Evolutionary conservation across 768 basidiomycete genomes (phyloP), one percentile per base, ranked within the genome.

Genomic region (Boletus coccyginus): DNA sequence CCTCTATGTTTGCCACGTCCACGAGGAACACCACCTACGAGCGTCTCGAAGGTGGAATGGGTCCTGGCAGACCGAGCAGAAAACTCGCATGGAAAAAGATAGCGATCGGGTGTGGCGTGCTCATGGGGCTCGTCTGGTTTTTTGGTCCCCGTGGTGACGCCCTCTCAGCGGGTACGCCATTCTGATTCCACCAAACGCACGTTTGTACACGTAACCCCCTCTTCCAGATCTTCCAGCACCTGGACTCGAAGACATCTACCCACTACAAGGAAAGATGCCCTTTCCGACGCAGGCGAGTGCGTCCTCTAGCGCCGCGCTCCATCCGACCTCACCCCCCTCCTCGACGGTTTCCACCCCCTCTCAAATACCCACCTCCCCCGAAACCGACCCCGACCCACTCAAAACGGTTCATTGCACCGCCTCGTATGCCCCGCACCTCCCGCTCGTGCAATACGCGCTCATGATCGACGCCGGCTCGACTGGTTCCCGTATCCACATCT

Each of bases 391-490:
- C 0, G 83, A 96, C 73, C 87, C 83, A 0, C 71, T 80, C 36
- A 81, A 80, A 58, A 94, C 93, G 1, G 82, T 86, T 0, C 75
- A 86, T 74, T 98, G 94, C 74, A 80, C 79, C 0, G 53, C 70
- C 0, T 82, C 92, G 0, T 72, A 84, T 69, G 73, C 72, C 14
- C 62, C 79, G 2, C 65, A 71, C 50, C 66, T 77, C 47, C 79
- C 81, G 0, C 77, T 96, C 55, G 88, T 96, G 13, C 92, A 94
- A 70, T 99, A 91, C 71, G 94, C 93, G 0, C 82, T 98, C 65
- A 97, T 98, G 87, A 91, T 98, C 74, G 97, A 99, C 71, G 96
- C 97, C 1, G 97, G 97, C 24, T 98, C 95, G 17, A 97, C 94
- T 0, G 97, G 96, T 19, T 97, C 95, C 0, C 85, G 97, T 17